Conservation (phyloP, 2,329 filamentous ascomycete species). For the Magnaporthiopsis rhizophila region DNA sequence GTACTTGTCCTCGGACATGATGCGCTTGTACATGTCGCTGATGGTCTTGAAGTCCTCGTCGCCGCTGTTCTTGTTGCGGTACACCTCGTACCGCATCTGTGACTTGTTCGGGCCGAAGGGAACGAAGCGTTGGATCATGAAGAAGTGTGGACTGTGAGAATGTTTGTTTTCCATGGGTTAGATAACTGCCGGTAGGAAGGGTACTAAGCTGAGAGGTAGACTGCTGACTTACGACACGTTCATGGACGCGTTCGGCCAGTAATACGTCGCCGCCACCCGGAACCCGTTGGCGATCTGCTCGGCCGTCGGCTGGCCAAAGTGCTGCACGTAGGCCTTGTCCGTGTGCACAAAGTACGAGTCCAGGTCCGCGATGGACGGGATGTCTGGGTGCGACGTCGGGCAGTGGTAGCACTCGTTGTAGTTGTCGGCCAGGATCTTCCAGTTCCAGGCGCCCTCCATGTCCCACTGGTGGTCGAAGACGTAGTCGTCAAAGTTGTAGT, state of each 20-base stretch:
- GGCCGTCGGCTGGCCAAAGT: conserved; percentile 36
- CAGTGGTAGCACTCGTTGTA: conserved; percentile 63
- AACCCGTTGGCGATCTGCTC: conserved; percentile 41
- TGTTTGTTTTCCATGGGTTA: too few relatives aligned
- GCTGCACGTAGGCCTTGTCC: conserved; percentile 39
- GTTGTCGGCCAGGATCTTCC: conserved; percentile 55
- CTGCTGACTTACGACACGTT: conserved; percentile 43
- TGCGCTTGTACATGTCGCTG: conserved; percentile 52
- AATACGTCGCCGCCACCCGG: conserved; percentile 37
- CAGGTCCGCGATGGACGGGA: conserved; percentile 48
- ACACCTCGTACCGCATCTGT: conserved; percentile 55
- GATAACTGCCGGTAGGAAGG: too few relatives aligned
- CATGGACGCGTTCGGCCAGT: conserved; percentile 42
- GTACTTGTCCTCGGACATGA: conserved; percentile 58
- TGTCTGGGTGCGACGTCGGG: conserved; percentile 49
- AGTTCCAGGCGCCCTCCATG: conserved; percentile 49
- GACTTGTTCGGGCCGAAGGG: conserved; percentile 42
- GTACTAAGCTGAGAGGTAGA: neutral
- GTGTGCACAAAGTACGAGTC: conserved; percentile 45
- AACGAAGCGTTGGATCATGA: conserved; percentile 56
- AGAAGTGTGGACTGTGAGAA: conserved; percentile 44
- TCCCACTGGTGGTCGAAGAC: conserved; percentile 49
- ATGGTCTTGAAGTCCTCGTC: conserved; percentile 50
- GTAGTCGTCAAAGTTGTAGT: conserved; percentile 45
- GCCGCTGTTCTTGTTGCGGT: conserved; percentile 50